Conservation (phyloP, 2,329 filamentous ascomycete genomes). For the Cordyceps tenuipes region DNA sequence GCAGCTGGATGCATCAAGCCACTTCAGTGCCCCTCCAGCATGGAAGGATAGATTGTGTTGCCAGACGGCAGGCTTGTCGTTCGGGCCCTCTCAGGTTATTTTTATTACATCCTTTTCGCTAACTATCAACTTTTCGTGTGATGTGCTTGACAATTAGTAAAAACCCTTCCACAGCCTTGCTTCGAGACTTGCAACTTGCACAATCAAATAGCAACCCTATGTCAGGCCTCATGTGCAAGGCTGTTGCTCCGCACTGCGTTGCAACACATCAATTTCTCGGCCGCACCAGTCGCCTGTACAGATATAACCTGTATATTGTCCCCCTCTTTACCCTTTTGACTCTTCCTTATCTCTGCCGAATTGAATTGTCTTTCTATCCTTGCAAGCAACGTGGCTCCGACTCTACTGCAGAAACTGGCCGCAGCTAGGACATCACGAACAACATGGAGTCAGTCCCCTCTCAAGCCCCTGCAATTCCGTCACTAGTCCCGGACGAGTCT, state of each 20-base stretch:
- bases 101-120: background rate
- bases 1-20: constrained; percentile 1
- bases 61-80: background rate
- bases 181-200: background rate
- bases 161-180: background rate
- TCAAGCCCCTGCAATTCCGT: constrained; percentile 4
- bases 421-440: background rate
- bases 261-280: background rate
- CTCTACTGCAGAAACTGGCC: background rate
- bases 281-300: background rate
- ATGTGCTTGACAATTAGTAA: no score
- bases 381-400: constrained; percentile 2
- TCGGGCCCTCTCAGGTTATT: background rate
- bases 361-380: background rate
- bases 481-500: constrained; percentile 1
- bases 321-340: background rate
- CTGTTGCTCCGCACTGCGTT: background rate
- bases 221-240: background rate
- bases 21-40: background rate
- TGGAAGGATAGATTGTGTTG: constrained; percentile 7
- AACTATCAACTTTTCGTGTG: no score
- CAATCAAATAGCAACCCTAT: background rate
- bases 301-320: background rate
- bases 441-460: background rate
- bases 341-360: constrained; percentile 1